These are phyloP conservation scores for Diaporthe helianthi DNA, from an alignment of 2,329 filamentous ascomycete genomes.

Conservation along the genomic window DNA sequence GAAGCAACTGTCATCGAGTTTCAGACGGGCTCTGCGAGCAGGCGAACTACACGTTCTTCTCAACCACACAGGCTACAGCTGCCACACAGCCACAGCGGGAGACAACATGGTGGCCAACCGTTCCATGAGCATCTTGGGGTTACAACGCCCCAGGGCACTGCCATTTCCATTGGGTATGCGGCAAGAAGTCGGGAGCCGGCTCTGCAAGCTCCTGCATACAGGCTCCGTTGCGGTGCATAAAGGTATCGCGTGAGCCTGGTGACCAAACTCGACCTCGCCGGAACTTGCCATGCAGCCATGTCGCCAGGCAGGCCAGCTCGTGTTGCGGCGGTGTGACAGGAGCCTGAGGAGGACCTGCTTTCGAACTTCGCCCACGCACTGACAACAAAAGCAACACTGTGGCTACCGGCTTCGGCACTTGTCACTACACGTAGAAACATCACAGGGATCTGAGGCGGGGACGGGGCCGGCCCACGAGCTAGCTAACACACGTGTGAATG, in stretches of 20 bases:
- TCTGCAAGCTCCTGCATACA: slow-evolving; percentile 33
- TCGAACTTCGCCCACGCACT: too few species aligned
- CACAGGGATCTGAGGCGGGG: slow-evolving; percentile 7
- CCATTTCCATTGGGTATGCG: slow-evolving; percentile 30
- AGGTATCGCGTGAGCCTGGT: slow-evolving; percentile 18
- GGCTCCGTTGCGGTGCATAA: slow-evolving; percentile 32
- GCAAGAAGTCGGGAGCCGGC: slow-evolving; percentile 17
- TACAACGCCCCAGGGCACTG: slow-evolving; percentile 18
- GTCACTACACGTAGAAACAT: background rate
- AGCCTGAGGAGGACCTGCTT: background rate
- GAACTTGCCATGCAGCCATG: background rate
- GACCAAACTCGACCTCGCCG: slow-evolving; percentile 19
- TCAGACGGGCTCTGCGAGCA: slow-evolving; percentile 22
- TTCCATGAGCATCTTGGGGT: background rate
- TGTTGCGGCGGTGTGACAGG: slow-evolving; percentile 11
- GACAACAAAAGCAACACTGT: background rate
- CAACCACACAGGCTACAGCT: too few species aligned
- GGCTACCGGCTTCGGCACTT: background rate
- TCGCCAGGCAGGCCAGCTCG: too few species aligned
- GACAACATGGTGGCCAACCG: background rate
- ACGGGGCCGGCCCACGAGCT: background rate
- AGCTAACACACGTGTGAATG: background rate
- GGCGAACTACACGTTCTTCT: too few species aligned
- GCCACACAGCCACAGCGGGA: too few species aligned
- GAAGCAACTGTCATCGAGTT: slow-evolving; percentile 19